A percentile compares a stretch with the other conserved stretches of the same genome.
Evolutionary conservation across 371 early-diverging fungal species (phyloP).

Genomic region (Mortierella sp.): DNA sequence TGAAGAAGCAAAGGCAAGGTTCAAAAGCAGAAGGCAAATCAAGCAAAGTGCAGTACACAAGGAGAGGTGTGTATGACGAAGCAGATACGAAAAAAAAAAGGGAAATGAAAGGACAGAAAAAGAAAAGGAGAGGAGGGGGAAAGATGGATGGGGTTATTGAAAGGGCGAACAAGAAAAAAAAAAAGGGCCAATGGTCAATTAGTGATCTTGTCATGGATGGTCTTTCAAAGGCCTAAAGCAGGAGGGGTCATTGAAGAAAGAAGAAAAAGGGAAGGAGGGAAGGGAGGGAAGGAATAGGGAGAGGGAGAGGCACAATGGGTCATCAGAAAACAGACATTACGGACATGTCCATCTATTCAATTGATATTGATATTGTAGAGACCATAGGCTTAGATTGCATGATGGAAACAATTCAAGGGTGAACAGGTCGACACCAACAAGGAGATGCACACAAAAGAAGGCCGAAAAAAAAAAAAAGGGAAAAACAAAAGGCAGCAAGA

Average conservation of each 20-base stretch:
- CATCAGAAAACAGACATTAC: not conserved
- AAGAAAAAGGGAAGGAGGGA: not conserved
- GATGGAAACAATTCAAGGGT: conserved; percentile 12
- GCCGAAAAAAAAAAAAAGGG: not conserved
- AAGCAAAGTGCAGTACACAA: not conserved
- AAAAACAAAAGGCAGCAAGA: too few species aligned
- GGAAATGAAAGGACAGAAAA: not conserved
- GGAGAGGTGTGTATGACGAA: not conserved
- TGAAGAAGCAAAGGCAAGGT: not conserved
- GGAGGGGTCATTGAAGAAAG: not conserved
- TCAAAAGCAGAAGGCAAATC: too few species aligned
- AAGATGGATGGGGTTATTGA: not conserved
- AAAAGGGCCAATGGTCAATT: conserved; percentile 8
- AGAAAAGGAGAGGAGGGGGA: not conserved
- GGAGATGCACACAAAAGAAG: not conserved
- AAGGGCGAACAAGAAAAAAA: not conserved
- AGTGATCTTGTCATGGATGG: not conserved
- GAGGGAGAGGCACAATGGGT: not conserved
- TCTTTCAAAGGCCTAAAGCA: not conserved
- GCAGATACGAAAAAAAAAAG: not conserved
- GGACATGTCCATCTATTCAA: not conserved
- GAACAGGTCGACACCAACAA: not conserved
- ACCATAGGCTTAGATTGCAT: not conserved
- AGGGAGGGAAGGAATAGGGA: not conserved
- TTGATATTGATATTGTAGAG: not conserved